Evolutionary conservation across 371 early-diverging fungal genomes (phyloP).

Genomic region (Haplosporangium sp.): DNA sequence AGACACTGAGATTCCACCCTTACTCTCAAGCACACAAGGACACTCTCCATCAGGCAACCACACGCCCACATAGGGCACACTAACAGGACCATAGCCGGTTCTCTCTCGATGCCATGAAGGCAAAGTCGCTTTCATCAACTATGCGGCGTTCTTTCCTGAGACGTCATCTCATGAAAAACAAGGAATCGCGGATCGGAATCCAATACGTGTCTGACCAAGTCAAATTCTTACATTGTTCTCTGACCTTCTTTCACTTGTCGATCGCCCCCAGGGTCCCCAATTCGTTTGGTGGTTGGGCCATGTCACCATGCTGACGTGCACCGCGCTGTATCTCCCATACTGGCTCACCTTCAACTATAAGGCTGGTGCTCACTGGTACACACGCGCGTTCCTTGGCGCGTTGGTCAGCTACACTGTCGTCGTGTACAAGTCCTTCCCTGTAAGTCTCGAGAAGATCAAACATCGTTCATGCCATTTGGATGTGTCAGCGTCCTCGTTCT

Average conservation of each 20-base stretch:
- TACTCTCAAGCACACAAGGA: constrained; percentile 1
- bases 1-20: background rate
- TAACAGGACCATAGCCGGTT: no score
- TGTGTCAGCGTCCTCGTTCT: background rate
- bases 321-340: constrained; percentile 43
- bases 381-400: constrained; percentile 64
- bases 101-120: no score
- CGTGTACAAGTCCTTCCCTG: constrained; percentile 87
- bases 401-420: constrained; percentile 87
- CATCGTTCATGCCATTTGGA: background rate
- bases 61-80: no score
- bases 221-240: background rate
- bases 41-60: background rate
- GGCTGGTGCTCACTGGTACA: constrained; percentile 51
- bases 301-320: constrained; percentile 43
- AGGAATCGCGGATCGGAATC: no score
- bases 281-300: constrained; percentile 66
- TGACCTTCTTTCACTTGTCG: background rate
- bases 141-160: no score
- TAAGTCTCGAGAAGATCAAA: constrained; percentile 52
- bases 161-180: background rate
- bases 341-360: constrained; percentile 45
- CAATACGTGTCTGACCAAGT: background rate
- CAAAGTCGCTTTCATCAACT: no score
- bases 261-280: constrained; percentile 62